Percentiles rank a stretch among this genome's conserved stretches.
These are phyloP conservation scores for Lophium mytilinum DNA, from an alignment of 495 filamentous ascomycete genomes.

Conservation along the genomic window DNA sequence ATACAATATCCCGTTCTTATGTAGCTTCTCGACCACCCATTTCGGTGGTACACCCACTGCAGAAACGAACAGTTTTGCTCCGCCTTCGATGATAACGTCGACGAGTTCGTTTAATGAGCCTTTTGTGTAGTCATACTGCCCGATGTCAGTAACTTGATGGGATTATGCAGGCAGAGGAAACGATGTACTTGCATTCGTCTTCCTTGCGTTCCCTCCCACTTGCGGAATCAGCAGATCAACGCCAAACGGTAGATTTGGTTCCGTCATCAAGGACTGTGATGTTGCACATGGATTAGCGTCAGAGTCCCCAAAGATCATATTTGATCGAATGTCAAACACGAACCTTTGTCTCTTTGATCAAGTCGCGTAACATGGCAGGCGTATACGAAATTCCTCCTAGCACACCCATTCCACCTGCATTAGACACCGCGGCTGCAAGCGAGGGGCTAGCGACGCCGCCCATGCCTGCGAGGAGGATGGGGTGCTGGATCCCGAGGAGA, in stretches of 20 bases:
- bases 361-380: conserved; percentile 15
- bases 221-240: conserved; percentile 22
- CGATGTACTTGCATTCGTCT: conserved; percentile 19
- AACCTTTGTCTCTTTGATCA: conserved; percentile 23
- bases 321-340: too few species aligned
- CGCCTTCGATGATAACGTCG: conserved; percentile 25
- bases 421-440: conserved; percentile 21
- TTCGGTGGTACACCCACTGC: conserved; percentile 23
- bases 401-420: conserved; percentile 21
- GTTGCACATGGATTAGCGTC: too few species aligned
- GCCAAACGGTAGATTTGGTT: conserved; percentile 22
- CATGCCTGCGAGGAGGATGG: conserved; percentile 26
- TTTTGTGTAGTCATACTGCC: conserved; percentile 21
- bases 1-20: conserved; percentile 12
- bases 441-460: conserved; percentile 12
- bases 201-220: conserved; percentile 22
- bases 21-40: conserved; percentile 22
- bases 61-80: conserved; percentile 25
- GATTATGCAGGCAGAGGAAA: not conserved
- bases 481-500: conserved; percentile 17
- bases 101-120: conserved; percentile 19
- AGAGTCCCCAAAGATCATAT: too few species aligned
- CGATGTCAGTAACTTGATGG: not conserved
- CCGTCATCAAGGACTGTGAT: conserved; percentile 1
- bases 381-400: conserved; percentile 21